Percentiles rank a stretch among this genome's conserved stretches.
Conservation (phyloP, 2,329 filamentous ascomycete genomes). For the Xylariaceae sp. region DNA sequence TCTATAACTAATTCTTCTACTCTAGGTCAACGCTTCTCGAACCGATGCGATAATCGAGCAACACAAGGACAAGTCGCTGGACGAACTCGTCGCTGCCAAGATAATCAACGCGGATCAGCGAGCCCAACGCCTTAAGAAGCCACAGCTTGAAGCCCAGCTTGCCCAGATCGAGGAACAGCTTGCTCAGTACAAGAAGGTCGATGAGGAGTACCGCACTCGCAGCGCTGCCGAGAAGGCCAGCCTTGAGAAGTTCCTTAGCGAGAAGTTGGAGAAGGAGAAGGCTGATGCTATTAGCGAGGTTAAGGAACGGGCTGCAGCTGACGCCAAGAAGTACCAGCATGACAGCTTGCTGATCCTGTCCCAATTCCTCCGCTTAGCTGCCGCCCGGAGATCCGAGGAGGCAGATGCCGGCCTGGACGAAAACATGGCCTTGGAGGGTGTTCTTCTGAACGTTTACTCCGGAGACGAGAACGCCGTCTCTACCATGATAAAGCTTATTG, state of each 20-base stretch:
- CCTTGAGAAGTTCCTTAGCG: constrained; percentile 58
- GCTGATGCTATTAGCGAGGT: constrained; percentile 55
- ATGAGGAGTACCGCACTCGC: constrained; percentile 69
- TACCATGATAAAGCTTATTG: constrained; percentile 76
- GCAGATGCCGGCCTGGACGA: constrained; percentile 67
- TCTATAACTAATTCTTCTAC: constrained; percentile 15
- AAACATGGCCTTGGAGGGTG: constrained; percentile 79
- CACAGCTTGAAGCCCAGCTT: constrained; percentile 68
- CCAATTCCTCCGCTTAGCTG: constrained; percentile 79
- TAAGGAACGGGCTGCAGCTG: constrained; percentile 57
- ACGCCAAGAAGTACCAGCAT: constrained; percentile 59
- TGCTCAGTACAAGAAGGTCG: constrained; percentile 73
- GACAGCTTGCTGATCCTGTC: constrained; percentile 71
- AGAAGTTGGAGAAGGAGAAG: constrained; percentile 58
- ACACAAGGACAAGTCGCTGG: constrained; percentile 70
- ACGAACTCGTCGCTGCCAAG: constrained; percentile 70
- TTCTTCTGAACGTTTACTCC: constrained; percentile 76
- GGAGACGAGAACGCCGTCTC: constrained; percentile 75
- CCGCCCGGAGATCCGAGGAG: constrained; percentile 73
- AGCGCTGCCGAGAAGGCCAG: constrained; percentile 61
- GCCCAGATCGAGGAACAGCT: constrained; percentile 74
- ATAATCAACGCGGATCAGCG: constrained; percentile 84
- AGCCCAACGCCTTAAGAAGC: constrained; percentile 76
- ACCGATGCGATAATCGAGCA: constrained; percentile 70
- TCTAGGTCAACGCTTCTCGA: constrained; percentile 70